These are phyloP conservation scores for Penicillium odoratum DNA, from an alignment of 495 filamentous ascomycete genomes.

Conservation along the genomic window DNA sequence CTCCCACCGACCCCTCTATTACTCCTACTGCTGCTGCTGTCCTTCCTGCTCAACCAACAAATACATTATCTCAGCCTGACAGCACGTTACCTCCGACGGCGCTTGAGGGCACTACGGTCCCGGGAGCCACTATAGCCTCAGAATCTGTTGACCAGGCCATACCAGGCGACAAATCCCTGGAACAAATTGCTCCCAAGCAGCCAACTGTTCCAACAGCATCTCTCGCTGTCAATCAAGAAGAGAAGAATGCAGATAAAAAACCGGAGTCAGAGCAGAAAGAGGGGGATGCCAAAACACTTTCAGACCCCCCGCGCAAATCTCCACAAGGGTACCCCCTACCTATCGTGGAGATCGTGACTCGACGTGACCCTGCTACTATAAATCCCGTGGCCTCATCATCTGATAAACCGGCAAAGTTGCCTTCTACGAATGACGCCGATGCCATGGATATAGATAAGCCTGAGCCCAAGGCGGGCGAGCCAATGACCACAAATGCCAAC, in stretches of 20 bases:
- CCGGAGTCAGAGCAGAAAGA: neutral
- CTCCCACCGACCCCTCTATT: neutral
- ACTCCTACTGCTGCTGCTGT: neutral
- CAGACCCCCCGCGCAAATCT: neutral
- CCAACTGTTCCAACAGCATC: neutral
- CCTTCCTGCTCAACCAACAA: neutral
- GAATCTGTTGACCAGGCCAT: neutral
- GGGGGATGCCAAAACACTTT: neutral
- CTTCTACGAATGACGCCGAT: neutral
- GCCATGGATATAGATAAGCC: constrained; percentile 17
- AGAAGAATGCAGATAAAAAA: neutral
- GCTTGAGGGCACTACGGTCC: neutral
- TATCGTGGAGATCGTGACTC: constrained; percentile 16
- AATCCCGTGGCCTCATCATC: neutral
- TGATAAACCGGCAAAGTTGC: neutral
- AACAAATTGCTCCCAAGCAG: neutral
- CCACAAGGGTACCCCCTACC: constrained; percentile 3
- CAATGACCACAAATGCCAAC: neutral
- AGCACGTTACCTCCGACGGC: neutral
- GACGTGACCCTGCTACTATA: neutral
- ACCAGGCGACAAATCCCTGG: neutral
- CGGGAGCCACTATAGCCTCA: neutral
- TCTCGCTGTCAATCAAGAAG: neutral
- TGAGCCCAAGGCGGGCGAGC: neutral
- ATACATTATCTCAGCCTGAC: constrained; percentile 2